phyloP scores from a whole-genome alignment of 2,329 filamentous ascomycete genomes.

The Paracorniculantispora psalliotae region DNA sequence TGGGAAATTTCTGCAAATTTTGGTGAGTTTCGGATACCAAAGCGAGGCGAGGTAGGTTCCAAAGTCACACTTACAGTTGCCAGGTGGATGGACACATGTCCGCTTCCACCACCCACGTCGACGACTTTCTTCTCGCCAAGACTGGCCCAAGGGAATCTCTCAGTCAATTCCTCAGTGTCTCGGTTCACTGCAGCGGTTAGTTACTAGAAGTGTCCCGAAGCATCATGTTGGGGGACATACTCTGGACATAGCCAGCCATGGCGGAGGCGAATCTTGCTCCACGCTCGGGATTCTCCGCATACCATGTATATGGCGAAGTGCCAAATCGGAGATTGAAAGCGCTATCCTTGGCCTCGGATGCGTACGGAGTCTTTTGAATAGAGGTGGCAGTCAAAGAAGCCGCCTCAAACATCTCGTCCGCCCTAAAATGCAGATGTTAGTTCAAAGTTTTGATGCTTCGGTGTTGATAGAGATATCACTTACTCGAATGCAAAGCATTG shows the following conservation, averaged over 20 bases:
- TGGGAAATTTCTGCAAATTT: conserved; percentile 13
- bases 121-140: conserved; percentile 19
- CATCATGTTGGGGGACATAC: background rate
- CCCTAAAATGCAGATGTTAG: conserved; percentile 11
- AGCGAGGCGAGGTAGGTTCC: background rate
- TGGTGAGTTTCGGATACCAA: background rate
- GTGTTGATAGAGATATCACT: background rate
- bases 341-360: conserved; percentile 16
- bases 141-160: conserved; percentile 18
- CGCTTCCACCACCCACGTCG: conserved; percentile 24
- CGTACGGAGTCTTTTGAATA: conserved; percentile 19
- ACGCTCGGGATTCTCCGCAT: conserved; percentile 13
- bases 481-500: conserved; percentile 12
- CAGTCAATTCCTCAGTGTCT: conserved; percentile 14
- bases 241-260: conserved; percentile 14
- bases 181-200: conserved; percentile 8
- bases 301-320: conserved; percentile 17
- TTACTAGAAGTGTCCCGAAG: background rate
- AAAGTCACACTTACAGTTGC: background rate
- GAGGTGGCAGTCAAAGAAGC: conserved; percentile 14
- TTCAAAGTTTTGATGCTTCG: background rate
- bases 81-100: conserved; percentile 16
- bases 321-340: conserved; percentile 19
- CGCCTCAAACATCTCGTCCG: conserved; percentile 26
- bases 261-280: conserved; percentile 16